A percentile compares a stretch with the other conserved stretches of the same genome.
phyloP scores from a whole-genome alignment of 305 asterid species.

The Plantago coronopus region DNA sequence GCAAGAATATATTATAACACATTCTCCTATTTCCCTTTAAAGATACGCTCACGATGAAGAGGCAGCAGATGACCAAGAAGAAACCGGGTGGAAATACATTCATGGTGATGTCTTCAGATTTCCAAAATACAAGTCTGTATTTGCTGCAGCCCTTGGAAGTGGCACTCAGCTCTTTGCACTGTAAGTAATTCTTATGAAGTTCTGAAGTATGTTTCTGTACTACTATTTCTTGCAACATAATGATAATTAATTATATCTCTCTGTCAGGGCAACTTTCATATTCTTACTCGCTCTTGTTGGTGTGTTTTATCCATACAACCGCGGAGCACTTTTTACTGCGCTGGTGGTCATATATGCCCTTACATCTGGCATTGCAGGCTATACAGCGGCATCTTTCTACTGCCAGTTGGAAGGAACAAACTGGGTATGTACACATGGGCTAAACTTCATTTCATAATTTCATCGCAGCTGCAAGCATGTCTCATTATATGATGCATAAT shows the following conservation, averaged over 20 bases:
- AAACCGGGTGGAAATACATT: conserved; percentile 79
- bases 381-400: conserved; percentile 61
- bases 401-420: conserved; percentile 69
- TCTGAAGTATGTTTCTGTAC: neutral
- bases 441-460: neutral
- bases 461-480: neutral
- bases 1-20: conserved; percentile 1
- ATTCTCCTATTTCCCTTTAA: conserved; percentile 13
- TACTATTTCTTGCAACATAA: conserved; percentile 3
- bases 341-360: conserved; percentile 69
- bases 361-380: conserved; percentile 72
- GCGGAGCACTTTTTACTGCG: conserved; percentile 75
- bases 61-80: conserved; percentile 72
- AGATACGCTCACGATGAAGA: conserved; percentile 80
- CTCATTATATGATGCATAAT: too few species aligned
- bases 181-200: conserved; percentile 38
- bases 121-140: conserved; percentile 61
- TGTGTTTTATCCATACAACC: conserved; percentile 73
- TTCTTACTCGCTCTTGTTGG: conserved; percentile 68
- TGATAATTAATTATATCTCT: conserved; percentile 5
- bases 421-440: conserved; percentile 44
- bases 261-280: conserved; percentile 49
- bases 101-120: conserved; percentile 82
- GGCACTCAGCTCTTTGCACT: conserved; percentile 73
- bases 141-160: conserved; percentile 77